Evolutionary conservation across 2,329 filamentous ascomycete genomes (phyloP), one percentile per base, ranked within the genome.

Genomic region (Monosporascus sp.): DNA sequence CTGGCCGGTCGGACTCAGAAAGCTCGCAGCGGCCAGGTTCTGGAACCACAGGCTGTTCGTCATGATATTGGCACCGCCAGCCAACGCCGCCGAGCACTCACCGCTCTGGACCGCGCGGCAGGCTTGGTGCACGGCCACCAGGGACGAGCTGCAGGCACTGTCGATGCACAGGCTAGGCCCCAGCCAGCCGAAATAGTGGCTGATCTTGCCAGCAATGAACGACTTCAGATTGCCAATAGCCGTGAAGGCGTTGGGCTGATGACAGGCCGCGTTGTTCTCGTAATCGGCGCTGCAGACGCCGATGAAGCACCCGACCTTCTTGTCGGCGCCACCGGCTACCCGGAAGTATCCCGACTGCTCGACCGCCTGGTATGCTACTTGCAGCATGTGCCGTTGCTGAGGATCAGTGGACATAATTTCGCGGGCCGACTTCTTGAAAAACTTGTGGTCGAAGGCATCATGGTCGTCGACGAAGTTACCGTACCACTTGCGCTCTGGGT

Each of bases 261-360:
- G 62, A 31, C 66, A 68, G 1, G 65, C 65, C 1, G 74, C 56
- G 49, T 78, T 76, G 37, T 69, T 47, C 18, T 76, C 68, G 54
- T 78, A 78, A 49, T 78, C 73, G 1, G 55, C 59, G 0, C 55
- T 58, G 28, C 65, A 64, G 5, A 61, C 51, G 7, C 74, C 73
- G 1, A 77, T 56, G 46, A 70, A 78, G 18, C 63, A 66, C 3
- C 74, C 75, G 1, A 74, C 56, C 17, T 61, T 48, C 18, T 48
- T 55, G 6, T 56, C 47, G 20, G 24, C 20, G 18, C 56, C 38
- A 20, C 37, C 20, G 3, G 48, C 24, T 35, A 7, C 44, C 18
- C 22, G 40, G 51, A 62, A 63, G 49, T 67, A 65, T 1, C 69
- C 63, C 2, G 59, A 65, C n/a, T 59, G 58, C 22, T 63, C 63